Conservation (phyloP, 2,329 filamentous ascomycete genomes). For the Bipolaris bicolor region DNA sequence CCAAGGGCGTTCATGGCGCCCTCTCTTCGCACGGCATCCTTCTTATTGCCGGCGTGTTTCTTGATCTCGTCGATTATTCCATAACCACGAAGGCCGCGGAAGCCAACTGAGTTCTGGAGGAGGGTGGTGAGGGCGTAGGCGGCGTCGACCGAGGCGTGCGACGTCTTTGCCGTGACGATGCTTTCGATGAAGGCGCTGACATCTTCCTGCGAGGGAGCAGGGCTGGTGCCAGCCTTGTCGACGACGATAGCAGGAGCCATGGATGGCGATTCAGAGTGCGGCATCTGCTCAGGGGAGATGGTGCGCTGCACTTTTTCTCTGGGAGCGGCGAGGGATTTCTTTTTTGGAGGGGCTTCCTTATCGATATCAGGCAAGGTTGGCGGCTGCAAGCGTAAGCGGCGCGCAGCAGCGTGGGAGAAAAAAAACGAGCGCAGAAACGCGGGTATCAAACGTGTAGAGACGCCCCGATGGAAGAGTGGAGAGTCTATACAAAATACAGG, state of each 20-base stretch:
- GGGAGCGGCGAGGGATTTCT: constrained; percentile 23
- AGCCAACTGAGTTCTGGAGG: constrained; percentile 69
- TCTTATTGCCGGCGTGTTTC: constrained; percentile 91
- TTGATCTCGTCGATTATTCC: constrained; percentile 67
- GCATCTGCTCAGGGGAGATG: constrained; percentile 47
- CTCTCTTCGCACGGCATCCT: constrained; percentile 83
- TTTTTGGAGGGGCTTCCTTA: constrained; percentile 41
- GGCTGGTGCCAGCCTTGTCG: constrained; percentile 51
- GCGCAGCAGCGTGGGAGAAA: constrained; percentile 16
- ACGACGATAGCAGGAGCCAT: constrained; percentile 56
- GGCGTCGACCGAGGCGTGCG: constrained; percentile 64
- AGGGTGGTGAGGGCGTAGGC: constrained; percentile 69
- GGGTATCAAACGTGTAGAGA: constrained; percentile 33
- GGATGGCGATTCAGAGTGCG: constrained; percentile 58
- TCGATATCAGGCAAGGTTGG: constrained; percentile 31
- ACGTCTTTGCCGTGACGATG: constrained; percentile 59
- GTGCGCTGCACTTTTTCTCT: constrained; percentile 9
- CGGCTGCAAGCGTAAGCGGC: constrained; percentile 23
- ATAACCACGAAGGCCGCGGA: constrained; percentile 66
- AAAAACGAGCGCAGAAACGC: constrained; percentile 6
- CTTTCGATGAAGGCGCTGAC: constrained; percentile 51
- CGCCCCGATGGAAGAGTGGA: constrained; percentile 39
- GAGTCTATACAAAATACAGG: constrained; percentile 37
- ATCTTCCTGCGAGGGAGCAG: constrained; percentile 55
- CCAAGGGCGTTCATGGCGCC: constrained; percentile 94